Percentiles rank a stretch among this genome's conserved stretches.
Evolutionary conservation across 2,329 filamentous ascomycete genomes (phyloP).

Genomic region (Endoconidiophora laricicola): DNA sequence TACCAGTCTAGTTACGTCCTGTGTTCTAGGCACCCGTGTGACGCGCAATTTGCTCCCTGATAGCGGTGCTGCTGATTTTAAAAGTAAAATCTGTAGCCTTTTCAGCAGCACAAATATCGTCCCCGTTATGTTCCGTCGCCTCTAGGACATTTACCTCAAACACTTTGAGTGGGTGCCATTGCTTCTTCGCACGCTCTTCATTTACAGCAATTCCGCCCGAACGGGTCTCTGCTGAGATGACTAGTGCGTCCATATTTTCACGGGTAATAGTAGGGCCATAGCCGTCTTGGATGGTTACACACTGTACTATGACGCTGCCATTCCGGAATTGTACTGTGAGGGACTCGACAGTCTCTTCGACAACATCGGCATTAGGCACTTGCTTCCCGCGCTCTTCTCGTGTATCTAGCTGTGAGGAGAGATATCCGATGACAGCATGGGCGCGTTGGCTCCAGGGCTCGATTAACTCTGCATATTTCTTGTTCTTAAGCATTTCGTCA

Average conservation of each 20-base stretch:
- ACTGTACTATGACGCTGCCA: conserved; percentile 49
- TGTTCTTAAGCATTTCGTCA: conserved; percentile 71
- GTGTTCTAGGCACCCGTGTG: conserved; percentile 21
- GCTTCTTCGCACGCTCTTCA: conserved; percentile 55
- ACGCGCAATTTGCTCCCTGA: conserved; percentile 31
- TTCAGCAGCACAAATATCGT: conserved; percentile 18
- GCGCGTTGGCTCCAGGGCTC: conserved; percentile 68
- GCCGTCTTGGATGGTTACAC: conserved; percentile 71
- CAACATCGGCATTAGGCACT: no score
- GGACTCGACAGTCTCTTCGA: conserved; percentile 10
- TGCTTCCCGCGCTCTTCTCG: conserved; percentile 6
- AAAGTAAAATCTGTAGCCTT: conserved; percentile 43
- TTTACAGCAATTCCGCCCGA: conserved; percentile 76
- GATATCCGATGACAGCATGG: conserved; percentile 45
- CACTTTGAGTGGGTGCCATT: conserved; percentile 59
- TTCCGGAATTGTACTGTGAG: conserved; percentile 36
- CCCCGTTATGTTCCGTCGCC: conserved; percentile 32
- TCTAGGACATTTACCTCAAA: conserved; percentile 86
- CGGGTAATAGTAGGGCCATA: conserved; percentile 85
- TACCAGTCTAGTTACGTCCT: no score
- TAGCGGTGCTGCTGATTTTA: conserved; percentile 87
- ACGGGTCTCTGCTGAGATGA: conserved; percentile 78
- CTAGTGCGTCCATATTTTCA: conserved; percentile 58
- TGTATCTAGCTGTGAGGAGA: conserved; percentile 18
- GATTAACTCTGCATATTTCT: conserved; percentile 68